Base-by-base conservation (phyloP, 1,284 basidiomycete species). In the Lentinus polychrous region DNA sequence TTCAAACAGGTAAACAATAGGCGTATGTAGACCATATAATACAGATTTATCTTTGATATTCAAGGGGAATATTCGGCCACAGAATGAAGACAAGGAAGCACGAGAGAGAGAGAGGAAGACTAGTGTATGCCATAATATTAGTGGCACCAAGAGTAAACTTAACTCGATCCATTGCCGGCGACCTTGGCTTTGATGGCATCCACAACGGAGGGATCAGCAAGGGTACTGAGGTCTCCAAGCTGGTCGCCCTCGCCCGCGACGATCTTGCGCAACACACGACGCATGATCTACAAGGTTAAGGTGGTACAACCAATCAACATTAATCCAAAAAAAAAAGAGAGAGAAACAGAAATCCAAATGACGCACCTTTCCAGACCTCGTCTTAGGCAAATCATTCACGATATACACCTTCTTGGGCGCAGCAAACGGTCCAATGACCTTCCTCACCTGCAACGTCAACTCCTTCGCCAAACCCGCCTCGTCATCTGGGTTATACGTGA, bases 401-500 rank as follows among this genome's bases (percentile, higher is more conserved):
- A 97, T 73, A 67, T 81, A 85, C 60, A 97, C 83, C 71, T 86
- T 89, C 81, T 96, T 96, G 40, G 94, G 94, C 10, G 90, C 84
- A 0, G 95, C 94, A 66, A 97, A 98, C 2, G 94, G 93, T 2
- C 94, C 94, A 55, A 97, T 97, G 37, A 89, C 86, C 70, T 95
- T 96, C 62, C 95, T 83, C 20, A 99, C 95, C 70, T 97, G 94
- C 36, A 97, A 80, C 14, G 86, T 79, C 52, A 98, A 81, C 69
- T 98, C 95, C 70, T 96, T 97, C 52, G 71, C 61, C 41, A 99
- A 78, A 1, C 72, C 76, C 1, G 75, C 62, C 66, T 94, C 91
- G 55, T 91, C 75, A 46, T 73, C 69, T 4, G 71, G 63, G 60
- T 89, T 83, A 62, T 81, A 85, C 42, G 79, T 70, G 71, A 94